Conservation (phyloP, 2,329 filamentous ascomycete species). For the Neocucurbitaria cava region DNA sequence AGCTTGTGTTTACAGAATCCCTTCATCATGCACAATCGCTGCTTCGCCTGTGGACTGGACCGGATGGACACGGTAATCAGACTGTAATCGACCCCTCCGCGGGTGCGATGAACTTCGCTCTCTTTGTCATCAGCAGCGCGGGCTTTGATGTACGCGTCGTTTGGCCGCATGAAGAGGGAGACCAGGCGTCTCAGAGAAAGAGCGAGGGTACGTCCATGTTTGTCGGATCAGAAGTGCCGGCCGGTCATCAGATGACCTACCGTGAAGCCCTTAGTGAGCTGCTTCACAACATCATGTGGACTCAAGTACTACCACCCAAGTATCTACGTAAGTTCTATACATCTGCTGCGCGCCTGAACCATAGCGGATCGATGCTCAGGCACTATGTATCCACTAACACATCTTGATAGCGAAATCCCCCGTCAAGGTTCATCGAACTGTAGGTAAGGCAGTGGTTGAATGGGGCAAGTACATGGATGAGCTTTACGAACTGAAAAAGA, state of each 20-base stretch:
- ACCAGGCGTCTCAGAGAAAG: slow-evolving; percentile 36
- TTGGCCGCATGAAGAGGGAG: slow-evolving; percentile 66
- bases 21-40: slow-evolving; percentile 63
- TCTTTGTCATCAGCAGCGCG: slow-evolving; percentile 70
- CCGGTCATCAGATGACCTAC: slow-evolving; percentile 65
- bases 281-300: slow-evolving; percentile 68
- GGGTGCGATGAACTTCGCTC: slow-evolving; percentile 70
- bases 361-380: no score
- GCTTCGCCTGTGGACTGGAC: slow-evolving; percentile 40
- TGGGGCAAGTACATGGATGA: slow-evolving; percentile 75
- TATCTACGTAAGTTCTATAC: slow-evolving; percentile 56
- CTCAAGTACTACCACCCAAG: slow-evolving; percentile 67
- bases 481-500: slow-evolving; percentile 68
- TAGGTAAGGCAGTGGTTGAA: slow-evolving; percentile 65
- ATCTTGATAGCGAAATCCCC: slow-evolving; percentile 38
- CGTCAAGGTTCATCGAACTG: slow-evolving; percentile 58
- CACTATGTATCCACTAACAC: slow-evolving; percentile 8
- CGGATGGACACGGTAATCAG: slow-evolving; percentile 30
- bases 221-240: slow-evolving; percentile 39
- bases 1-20: slow-evolving; percentile 69
- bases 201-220: slow-evolving; percentile 37
- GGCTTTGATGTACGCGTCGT: slow-evolving; percentile 70
- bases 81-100: slow-evolving; percentile 65
- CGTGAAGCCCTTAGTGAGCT: slow-evolving; percentile 67
- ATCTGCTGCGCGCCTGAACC: background rate